Percentiles rank a stretch among this genome's conserved stretches.
Conservation (phyloP, 768 basidiomycete genomes). For the Lyophyllum decastes region DNA sequence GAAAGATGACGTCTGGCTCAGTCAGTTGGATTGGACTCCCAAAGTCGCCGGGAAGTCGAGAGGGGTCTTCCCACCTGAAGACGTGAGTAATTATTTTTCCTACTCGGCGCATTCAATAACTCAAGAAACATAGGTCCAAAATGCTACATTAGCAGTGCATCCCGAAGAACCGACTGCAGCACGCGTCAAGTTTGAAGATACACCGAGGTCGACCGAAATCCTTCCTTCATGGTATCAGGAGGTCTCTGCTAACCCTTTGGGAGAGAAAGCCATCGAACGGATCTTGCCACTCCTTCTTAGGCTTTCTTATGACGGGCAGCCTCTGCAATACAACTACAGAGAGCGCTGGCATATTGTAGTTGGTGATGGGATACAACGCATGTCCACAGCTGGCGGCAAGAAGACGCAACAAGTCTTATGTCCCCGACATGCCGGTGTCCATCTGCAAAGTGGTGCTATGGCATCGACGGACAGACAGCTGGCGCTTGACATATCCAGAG, state of each 20-base stretch:
- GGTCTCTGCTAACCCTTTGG: slow-evolving; percentile 44
- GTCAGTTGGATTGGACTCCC: slow-evolving; percentile 94
- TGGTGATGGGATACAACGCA: slow-evolving; percentile 31
- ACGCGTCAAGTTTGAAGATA: neutral
- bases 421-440: slow-evolving; percentile 45
- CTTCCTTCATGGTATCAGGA: slow-evolving; percentile 62
- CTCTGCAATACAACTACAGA: slow-evolving; percentile 52
- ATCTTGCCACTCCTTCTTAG: slow-evolving; percentile 70
- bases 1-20: slow-evolving; percentile 80
- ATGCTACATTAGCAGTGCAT: neutral
- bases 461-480: slow-evolving; percentile 42
- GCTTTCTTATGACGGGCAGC: slow-evolving; percentile 59
- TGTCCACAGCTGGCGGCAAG: slow-evolving; percentile 48
- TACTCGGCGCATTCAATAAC: neutral
- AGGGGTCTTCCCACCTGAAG: slow-evolving; percentile 45
- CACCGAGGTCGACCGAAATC: slow-evolving; percentile 2
- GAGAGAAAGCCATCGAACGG: slow-evolving; percentile 43
- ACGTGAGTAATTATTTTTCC: slow-evolving; percentile 12
- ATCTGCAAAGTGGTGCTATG: slow-evolving; percentile 45
- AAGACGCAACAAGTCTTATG: slow-evolving; percentile 44
- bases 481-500: slow-evolving; percentile 46
- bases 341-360: slow-evolving; percentile 70
- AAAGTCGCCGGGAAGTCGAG: slow-evolving; percentile 75
- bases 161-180: neutral
- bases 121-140: slow-evolving; percentile 5